phyloP scores from a whole-genome alignment of 495 filamentous ascomycete genomes.

The Penicillium goetzii region DNA sequence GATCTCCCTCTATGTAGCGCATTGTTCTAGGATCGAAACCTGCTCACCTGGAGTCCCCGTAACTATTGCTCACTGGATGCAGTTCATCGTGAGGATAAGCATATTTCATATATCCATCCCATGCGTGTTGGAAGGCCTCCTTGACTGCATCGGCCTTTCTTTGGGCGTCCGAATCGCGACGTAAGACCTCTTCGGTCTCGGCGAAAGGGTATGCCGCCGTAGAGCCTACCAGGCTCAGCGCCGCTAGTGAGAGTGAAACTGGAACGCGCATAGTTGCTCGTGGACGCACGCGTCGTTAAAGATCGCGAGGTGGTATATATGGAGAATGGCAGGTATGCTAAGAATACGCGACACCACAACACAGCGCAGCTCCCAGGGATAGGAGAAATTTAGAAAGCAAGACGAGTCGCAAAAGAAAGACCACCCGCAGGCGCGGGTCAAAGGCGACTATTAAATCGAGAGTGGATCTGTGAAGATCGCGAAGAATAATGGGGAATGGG shows the following conservation, averaged over 20 bases:
- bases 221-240: constrained; percentile 34
- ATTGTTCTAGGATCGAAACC: neutral
- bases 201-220: constrained; percentile 26
- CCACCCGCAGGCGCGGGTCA: constrained; percentile 6
- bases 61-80: constrained; percentile 66
- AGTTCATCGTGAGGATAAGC: constrained; percentile 82
- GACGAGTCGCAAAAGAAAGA: constrained; percentile 9
- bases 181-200: constrained; percentile 18
- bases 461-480: constrained; percentile 5
- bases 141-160: constrained; percentile 68
- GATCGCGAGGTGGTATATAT: neutral
- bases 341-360: neutral
- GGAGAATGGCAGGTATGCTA: neutral
- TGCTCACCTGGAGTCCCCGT: constrained; percentile 70
- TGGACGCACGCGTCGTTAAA: neutral
- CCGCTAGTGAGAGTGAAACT: constrained; percentile 34
- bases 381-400: neutral
- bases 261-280: constrained; percentile 37
- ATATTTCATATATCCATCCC: constrained; percentile 80
- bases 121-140: constrained; percentile 74
- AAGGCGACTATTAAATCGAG: constrained; percentile 11
- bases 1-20: neutral
- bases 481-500: constrained; percentile 6
- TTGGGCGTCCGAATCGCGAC: constrained; percentile 14
- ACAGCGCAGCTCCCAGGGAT: neutral